These are phyloP conservation scores for Solanum pimpinellifolium DNA, from an alignment of 257 asterid species.

Conservation along the genomic window DNA sequence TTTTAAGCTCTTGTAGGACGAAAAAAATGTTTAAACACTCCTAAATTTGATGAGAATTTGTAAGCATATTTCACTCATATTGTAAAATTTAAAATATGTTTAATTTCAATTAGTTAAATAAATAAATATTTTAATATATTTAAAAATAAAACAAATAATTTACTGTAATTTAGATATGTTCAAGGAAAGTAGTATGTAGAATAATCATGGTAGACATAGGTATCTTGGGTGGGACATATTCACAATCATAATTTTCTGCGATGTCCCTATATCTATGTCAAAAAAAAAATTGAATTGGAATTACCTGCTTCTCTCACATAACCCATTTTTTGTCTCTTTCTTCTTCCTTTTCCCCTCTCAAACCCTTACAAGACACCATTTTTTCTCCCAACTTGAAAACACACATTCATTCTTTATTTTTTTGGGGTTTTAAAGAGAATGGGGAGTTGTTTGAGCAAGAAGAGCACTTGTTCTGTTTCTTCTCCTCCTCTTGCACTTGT, in stretches of 20 bases:
- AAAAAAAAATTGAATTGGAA: not conserved
- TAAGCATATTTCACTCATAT: no score
- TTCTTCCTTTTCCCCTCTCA: not conserved
- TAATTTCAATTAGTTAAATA: no score
- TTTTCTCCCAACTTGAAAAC: not conserved
- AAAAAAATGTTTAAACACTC: no score
- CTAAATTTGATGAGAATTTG: no score
- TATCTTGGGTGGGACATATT: not conserved
- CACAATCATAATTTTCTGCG: not conserved
- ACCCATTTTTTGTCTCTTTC: not conserved
- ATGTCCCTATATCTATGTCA: not conserved
- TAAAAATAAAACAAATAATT: no score
- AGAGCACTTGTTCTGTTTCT: conserved; percentile 18
- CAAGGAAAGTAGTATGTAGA: no score
- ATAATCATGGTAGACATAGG: not conserved
- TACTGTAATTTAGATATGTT: not conserved
- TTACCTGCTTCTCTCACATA: not conserved
- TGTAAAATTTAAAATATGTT: no score
- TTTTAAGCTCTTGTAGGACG: no score
- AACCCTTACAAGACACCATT: not conserved
- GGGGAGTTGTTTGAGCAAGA: conserved; percentile 96
- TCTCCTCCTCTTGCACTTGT: conserved; percentile 3
- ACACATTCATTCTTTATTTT: not conserved
- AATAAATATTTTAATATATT: no score
- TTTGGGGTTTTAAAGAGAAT: conserved; percentile 14